Evolutionary conservation across 1,284 basidiomycete genomes (phyloP).

Genomic region (Fomitiporia mediterranea): DNA sequence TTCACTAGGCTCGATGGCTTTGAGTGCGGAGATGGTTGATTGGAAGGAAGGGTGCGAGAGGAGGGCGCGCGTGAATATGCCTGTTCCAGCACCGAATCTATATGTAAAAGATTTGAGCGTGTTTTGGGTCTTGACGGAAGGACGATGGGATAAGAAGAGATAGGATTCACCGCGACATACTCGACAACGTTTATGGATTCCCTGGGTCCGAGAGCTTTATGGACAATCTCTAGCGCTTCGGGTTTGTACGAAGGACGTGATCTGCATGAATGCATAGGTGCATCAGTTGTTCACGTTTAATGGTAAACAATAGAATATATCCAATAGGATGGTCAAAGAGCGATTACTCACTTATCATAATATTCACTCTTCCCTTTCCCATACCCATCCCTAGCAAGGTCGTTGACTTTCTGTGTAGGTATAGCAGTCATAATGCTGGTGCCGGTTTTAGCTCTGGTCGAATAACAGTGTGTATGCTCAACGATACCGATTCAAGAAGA

Average conservation of each 20-base stretch:
- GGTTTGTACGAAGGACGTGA: constrained; percentile 69
- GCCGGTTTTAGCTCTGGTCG: too few species aligned
- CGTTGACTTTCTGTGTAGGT: constrained; percentile 35
- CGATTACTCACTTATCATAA: constrained; percentile 55
- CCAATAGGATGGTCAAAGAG: neutral
- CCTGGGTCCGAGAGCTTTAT: constrained; percentile 35
- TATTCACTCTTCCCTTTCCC: constrained; percentile 51
- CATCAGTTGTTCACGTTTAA: neutral
- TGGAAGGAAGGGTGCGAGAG: constrained; percentile 57
- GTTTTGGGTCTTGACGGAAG: neutral
- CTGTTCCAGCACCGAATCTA: constrained; percentile 71
- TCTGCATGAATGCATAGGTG: constrained; percentile 31
- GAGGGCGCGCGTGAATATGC: constrained; percentile 74
- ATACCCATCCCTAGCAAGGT: constrained; percentile 61
- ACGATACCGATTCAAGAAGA: too few species aligned
- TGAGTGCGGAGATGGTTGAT: constrained; percentile 43
- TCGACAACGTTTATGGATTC: constrained; percentile 59
- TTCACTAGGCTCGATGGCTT: constrained; percentile 67
- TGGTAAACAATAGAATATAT: too few species aligned
- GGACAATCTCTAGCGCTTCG: constrained; percentile 52
- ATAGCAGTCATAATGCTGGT: neutral
- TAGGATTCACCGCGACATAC: constrained; percentile 46
- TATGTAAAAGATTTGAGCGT: neutral
- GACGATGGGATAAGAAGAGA: neutral
- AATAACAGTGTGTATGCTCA: too few species aligned